phyloP scores from a whole-genome alignment of 1,284 basidiomycete species.

The Tilletiopsis washingtonensis region DNA sequence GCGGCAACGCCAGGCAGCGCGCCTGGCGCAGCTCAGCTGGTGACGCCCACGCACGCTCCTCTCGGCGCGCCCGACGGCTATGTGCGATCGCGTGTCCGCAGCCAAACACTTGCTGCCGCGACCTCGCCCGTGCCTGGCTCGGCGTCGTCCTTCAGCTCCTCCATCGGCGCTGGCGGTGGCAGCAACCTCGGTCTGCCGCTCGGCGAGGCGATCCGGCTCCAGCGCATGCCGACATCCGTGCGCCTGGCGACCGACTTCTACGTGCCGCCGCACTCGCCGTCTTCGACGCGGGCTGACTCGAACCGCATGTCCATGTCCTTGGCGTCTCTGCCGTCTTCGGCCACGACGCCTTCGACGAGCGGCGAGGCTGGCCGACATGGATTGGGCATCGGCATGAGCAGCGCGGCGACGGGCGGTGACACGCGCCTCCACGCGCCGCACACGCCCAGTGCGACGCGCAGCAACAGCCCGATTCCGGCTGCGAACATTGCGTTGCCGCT shows the following conservation, averaged over 20 bases:
- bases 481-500: constrained; percentile 15
- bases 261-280: constrained; percentile 8
- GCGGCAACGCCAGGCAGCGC: too few relatives aligned
- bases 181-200: constrained; percentile 7
- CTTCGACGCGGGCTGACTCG: not conserved
- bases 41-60: not conserved
- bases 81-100: constrained; percentile 24
- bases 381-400: constrained; percentile 4
- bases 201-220: constrained; percentile 51
- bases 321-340: not conserved
- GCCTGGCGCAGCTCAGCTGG: too few relatives aligned
- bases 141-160: too few relatives aligned
- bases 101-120: constrained; percentile 23
- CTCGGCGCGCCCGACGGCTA: constrained; percentile 5
- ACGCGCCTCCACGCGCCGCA: constrained; percentile 20
- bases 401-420: constrained; percentile 5
- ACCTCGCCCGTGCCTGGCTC: too few relatives aligned
- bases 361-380: too few relatives aligned
- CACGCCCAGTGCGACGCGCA: constrained; percentile 22
- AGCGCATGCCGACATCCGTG: constrained; percentile 53
- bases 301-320: not conserved
- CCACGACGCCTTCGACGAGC: too few relatives aligned
- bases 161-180: not conserved
- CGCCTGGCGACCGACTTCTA: constrained; percentile 52
- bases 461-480: constrained; percentile 17